phyloP scores from a whole-genome alignment of 768 basidiomycete species.

The Macrolepiota dolichaula region DNA sequence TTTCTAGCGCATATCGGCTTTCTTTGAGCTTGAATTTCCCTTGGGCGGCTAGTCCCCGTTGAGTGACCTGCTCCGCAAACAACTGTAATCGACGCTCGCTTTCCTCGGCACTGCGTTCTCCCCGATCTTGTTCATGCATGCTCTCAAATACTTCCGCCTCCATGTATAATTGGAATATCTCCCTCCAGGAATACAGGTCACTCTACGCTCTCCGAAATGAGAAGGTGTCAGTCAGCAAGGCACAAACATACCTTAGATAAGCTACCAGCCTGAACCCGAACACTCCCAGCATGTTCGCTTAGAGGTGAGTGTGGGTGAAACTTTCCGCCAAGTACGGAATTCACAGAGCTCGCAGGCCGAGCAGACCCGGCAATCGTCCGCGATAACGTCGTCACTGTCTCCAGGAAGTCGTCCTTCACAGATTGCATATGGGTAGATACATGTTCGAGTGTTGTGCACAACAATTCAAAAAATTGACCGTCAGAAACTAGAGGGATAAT shows the following conservation, averaged over 20 bases:
- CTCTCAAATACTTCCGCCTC: constrained; percentile 86
- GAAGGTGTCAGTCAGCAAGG: not conserved
- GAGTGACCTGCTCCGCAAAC: constrained; percentile 58
- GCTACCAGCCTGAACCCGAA: constrained; percentile 20
- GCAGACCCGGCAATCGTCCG: constrained; percentile 36
- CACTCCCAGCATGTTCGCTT: constrained; percentile 32
- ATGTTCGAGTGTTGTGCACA: constrained; percentile 57
- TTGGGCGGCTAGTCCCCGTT: constrained; percentile 51
- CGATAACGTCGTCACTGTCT: constrained; percentile 35
- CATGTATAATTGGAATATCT: constrained; percentile 84
- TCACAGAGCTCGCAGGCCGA: constrained; percentile 36
- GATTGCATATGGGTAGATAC: constrained; percentile 45
- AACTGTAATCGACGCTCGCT: constrained; percentile 60
- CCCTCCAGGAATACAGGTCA: constrained; percentile 86
- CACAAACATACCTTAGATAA: constrained; percentile 20
- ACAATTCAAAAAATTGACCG: constrained; percentile 72
- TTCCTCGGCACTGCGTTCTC: constrained; percentile 69
- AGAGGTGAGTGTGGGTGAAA: constrained; percentile 46
- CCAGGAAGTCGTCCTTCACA: constrained; percentile 49
- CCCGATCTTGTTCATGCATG: constrained; percentile 55
- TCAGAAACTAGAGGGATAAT: constrained; percentile 82
- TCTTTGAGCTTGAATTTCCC: constrained; percentile 53
- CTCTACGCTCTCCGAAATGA: constrained; percentile 25
- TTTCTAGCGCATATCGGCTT: constrained; percentile 57
- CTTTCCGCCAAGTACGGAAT: constrained; percentile 6